Conservation (phyloP, 2,329 filamentous ascomycete species). For the Periconia sp. region DNA sequence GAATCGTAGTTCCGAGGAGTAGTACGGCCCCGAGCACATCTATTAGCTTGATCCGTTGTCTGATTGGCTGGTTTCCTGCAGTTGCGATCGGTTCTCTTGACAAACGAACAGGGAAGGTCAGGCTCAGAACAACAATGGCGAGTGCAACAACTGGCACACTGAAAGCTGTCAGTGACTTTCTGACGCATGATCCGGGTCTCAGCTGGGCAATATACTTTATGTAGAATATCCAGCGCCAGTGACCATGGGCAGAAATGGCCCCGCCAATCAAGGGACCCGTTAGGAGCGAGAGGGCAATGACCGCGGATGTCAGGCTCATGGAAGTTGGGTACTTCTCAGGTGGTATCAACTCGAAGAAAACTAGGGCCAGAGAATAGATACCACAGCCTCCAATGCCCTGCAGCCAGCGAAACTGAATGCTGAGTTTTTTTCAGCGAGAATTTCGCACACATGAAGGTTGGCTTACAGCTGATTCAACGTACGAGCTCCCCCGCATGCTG, state of each 20-base stretch:
- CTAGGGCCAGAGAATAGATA: slow-evolving; percentile 35
- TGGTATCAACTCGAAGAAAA: slow-evolving; percentile 36
- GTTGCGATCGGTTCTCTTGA: slow-evolving; percentile 8
- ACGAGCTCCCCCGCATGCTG: slow-evolving; percentile 37
- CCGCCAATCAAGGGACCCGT: slow-evolving; percentile 22
- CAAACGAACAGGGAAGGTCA: slow-evolving; percentile 6
- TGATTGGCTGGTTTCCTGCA: background rate
- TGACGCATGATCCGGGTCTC: too few relatives aligned
- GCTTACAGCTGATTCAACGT: slow-evolving; percentile 35
- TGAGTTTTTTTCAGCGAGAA: background rate
- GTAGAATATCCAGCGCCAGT: slow-evolving; percentile 27
- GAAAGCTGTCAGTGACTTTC: slow-evolving; percentile 4
- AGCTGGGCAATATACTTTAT: slow-evolving; percentile 19
- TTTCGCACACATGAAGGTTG: background rate
- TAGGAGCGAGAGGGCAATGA: slow-evolving; percentile 12
- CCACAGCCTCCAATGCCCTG: slow-evolving; percentile 43
- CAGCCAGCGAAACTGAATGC: slow-evolving; percentile 39
- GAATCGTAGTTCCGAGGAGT: slow-evolving; percentile 19
- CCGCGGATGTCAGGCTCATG: slow-evolving; percentile 9
- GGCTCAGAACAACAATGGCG: slow-evolving; percentile 1
- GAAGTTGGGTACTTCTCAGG: slow-evolving; percentile 11
- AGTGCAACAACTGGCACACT: slow-evolving; percentile 16
- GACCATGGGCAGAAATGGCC: slow-evolving; percentile 7
- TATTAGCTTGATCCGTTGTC: too few relatives aligned
- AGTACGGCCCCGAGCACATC: slow-evolving; percentile 19